Conservation (phyloP, 78 protist species). For the Creolimax fragrantissima region DNA sequence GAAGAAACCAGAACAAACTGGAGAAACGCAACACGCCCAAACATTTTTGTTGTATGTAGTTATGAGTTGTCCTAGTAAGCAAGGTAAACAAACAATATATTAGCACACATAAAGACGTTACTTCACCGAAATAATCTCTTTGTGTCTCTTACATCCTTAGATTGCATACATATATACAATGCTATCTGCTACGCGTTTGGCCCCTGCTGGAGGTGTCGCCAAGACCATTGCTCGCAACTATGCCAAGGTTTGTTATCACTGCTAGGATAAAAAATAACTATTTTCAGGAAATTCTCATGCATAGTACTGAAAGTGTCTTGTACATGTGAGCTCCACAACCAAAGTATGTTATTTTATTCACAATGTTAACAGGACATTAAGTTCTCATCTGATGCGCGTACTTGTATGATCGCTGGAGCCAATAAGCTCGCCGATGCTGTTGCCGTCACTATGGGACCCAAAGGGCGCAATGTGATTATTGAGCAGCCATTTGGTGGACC, state of each 20-base stretch:
- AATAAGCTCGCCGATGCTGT: slow-evolving; percentile 93
- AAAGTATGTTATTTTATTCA: no score
- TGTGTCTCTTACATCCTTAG: not conserved
- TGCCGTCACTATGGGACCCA: slow-evolving; percentile 96
- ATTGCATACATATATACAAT: not conserved
- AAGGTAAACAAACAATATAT: not conserved
- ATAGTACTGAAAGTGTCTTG: no score
- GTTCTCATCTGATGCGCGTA: slow-evolving; percentile 85
- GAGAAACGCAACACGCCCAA: no score
- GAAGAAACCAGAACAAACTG: no score
- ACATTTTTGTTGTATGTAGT: no score
- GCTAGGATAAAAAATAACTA: no score
- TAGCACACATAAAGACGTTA: not conserved
- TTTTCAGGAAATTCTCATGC: no score
- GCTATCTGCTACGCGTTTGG: not conserved
- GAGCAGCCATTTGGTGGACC: slow-evolving; percentile 94
- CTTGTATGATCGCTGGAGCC: slow-evolving; percentile 78
- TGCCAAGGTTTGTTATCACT: not conserved
- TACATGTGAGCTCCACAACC: no score
- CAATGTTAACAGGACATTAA: slow-evolving; percentile 86
- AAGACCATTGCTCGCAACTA: not conserved
- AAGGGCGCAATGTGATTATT: slow-evolving; percentile 94
- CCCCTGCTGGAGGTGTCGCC: not conserved
- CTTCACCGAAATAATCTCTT: no score
- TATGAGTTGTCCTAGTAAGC: no score